A percentile compares a stretch with the other conserved stretches of the same genome.
phyloP scores from a whole-genome alignment of 192 early-diverging fungal genomes.

The Ambispora gerdemannii region DNA sequence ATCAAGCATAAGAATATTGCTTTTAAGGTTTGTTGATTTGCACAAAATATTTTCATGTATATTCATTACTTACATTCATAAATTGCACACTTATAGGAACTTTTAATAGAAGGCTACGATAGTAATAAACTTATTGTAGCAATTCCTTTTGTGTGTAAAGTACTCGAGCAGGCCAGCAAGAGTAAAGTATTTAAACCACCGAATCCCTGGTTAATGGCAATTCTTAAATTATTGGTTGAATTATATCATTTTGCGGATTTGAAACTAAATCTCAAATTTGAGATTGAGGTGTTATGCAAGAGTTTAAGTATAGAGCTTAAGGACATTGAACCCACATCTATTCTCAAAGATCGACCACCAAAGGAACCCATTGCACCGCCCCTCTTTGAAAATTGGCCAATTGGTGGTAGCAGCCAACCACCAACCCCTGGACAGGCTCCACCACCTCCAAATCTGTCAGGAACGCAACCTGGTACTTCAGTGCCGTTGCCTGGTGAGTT shows the following conservation, averaged over 20 bases:
- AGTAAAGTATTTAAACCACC: constrained; percentile 91
- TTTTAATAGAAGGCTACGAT: constrained; percentile 90
- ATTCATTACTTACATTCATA: background rate
- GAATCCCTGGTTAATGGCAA: constrained; percentile 97
- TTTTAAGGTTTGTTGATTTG: constrained; percentile 65
- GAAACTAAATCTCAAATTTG: constrained; percentile 95
- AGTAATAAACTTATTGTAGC: constrained; percentile 86
- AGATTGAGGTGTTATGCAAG: constrained; percentile 97
- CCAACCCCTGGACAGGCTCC: background rate
- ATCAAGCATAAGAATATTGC: constrained; percentile 94
- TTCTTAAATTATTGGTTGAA: constrained; percentile 87
- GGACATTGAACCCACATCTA: constrained; percentile 62
- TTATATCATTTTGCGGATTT: constrained; percentile 90
- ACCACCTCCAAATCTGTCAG: background rate
- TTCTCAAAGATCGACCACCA: constrained; percentile 62
- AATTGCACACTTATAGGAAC: constrained; percentile 50
- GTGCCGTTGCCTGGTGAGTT: background rate
- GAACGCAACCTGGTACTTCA: background rate
- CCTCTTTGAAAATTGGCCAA: constrained; percentile 42
- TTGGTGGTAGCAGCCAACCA: constrained; percentile 26
- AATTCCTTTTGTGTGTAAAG: constrained; percentile 98
- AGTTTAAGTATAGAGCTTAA: constrained; percentile 81
- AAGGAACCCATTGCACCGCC: constrained; percentile 38
- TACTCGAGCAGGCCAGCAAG: constrained; percentile 81
- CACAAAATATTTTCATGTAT: background rate